Conservation (phyloP, 148 eudicot species). For the Pouteria glomerata region DNA sequence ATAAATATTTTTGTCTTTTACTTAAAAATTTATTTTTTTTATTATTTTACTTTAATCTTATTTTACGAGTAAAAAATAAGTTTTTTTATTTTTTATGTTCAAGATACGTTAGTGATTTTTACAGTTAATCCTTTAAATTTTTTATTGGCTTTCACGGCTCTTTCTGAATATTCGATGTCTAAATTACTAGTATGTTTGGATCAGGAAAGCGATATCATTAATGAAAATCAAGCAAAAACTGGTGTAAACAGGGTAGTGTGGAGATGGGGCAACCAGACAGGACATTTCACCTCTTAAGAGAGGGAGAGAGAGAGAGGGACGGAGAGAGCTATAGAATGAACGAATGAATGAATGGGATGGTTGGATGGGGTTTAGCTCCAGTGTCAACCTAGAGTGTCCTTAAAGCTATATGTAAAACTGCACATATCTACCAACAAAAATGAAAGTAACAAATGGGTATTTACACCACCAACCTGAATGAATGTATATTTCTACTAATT, state of each 20-base stretch:
- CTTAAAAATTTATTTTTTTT: too few species aligned
- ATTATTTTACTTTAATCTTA: too few species aligned
- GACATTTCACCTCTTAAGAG: slow-evolving; percentile 29
- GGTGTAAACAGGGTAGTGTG: slow-evolving; percentile 17
- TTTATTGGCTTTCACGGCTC: neutral
- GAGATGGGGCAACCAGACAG: slow-evolving; percentile 26
- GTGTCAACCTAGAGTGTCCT: slow-evolving; percentile 53
- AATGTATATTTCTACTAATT: slow-evolving; percentile 5
- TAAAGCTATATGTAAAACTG: slow-evolving; percentile 28
- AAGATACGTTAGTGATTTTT: too few species aligned
- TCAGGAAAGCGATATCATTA: too few species aligned
- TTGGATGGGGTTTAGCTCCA: slow-evolving; percentile 23
- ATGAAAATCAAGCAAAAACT: neutral
- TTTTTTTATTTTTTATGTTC: too few species aligned
- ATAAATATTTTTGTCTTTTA: too few species aligned
- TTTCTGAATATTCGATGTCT: too few species aligned
- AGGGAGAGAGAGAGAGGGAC: slow-evolving; percentile 3
- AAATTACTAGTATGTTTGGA: too few species aligned
- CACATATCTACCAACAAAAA: slow-evolving; percentile 22
- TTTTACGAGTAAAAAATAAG: too few species aligned
- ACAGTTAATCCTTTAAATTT: too few species aligned
- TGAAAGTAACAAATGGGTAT: slow-evolving; percentile 21
- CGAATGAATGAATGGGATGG: too few species aligned
- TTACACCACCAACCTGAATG: slow-evolving; percentile 20
- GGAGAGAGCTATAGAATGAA: too few species aligned